These are phyloP conservation scores for Cytospora paraplurivora DNA, from an alignment of 2,329 filamentous ascomycete species.

Conservation along the genomic window DNA sequence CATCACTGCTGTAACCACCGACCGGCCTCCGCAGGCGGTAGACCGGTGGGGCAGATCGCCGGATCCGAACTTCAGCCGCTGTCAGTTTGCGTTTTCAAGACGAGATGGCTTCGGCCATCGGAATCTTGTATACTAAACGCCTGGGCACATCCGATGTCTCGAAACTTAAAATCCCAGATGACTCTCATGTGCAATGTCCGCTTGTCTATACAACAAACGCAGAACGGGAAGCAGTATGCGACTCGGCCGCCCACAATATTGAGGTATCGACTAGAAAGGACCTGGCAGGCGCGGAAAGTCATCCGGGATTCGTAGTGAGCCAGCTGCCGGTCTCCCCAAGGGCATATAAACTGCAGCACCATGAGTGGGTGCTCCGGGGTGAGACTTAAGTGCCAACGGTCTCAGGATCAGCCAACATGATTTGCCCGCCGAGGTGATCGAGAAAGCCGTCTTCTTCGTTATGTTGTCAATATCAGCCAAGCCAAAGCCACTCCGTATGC, in stretches of 20 bases:
- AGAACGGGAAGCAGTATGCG: neutral
- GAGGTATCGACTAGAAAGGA: neutral
- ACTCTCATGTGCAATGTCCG: neutral
- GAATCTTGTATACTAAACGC: conserved; percentile 7
- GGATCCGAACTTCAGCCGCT: conserved; percentile 15
- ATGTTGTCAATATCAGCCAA: too few species aligned
- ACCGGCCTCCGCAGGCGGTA: conserved; percentile 12
- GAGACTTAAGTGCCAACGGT: too few species aligned
- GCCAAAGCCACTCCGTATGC: too few species aligned
- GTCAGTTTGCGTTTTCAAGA: conserved; percentile 10
- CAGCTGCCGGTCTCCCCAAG: neutral
- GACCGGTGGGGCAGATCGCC: conserved; percentile 23
- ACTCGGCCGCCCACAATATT: neutral
- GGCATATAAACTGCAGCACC: too few species aligned
- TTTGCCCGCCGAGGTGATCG: too few species aligned
- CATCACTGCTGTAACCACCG: neutral
- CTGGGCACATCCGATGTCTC: too few species aligned
- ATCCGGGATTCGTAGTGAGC: neutral
- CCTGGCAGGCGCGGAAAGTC: neutral
- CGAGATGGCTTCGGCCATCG: conserved; percentile 15
- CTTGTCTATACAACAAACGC: neutral
- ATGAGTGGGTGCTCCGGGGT: too few species aligned
- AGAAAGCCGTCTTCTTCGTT: too few species aligned
- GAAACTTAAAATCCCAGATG: too few species aligned
- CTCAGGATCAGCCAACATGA: too few species aligned